A percentile compares a stretch with the other conserved stretches of the same genome.
Evolutionary conservation across 306 rosid species (phyloP).

Genomic region (Ammopiptanthus mongolicus): DNA sequence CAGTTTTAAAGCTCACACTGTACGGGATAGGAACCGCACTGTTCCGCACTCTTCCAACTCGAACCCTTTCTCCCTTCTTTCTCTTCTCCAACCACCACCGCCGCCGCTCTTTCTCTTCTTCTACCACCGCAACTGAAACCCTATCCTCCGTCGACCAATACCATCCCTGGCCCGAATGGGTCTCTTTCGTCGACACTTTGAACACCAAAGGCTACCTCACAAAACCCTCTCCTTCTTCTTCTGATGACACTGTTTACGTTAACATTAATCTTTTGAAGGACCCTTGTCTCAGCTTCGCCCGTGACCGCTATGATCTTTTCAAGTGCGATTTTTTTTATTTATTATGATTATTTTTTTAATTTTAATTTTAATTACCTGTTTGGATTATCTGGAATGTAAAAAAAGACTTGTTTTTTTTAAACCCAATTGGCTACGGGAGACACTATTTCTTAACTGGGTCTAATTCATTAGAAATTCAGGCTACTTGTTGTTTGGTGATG

Average conservation of each 20-base stretch:
- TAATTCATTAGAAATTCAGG: neutral
- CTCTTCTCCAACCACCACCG: constrained; percentile 21
- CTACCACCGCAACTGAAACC: constrained; percentile 15
- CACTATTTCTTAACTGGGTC: neutral
- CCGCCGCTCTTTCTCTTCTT: constrained; percentile 25
- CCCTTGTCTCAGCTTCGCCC: constrained; percentile 73
- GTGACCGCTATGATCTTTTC: constrained; percentile 81
- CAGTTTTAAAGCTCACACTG: constrained; percentile 44
- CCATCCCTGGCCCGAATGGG: constrained; percentile 98
- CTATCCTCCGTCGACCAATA: neutral
- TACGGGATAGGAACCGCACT: constrained; percentile 50
- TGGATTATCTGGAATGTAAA: neutral
- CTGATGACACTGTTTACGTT: constrained; percentile 34
- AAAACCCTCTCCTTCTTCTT: constrained; percentile 18
- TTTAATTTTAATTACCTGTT: neutral
- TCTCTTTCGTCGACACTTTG: constrained; percentile 74
- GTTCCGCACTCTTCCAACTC: constrained; percentile 33
- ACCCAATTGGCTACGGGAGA: neutral
- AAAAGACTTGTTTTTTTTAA: neutral
- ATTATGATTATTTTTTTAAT: too few relatives aligned
- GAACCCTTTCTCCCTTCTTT: constrained; percentile 18
- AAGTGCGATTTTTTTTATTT: constrained; percentile 31
- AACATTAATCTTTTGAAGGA: constrained; percentile 57
- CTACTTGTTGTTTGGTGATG: neutral
- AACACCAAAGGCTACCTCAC: constrained; percentile 59